These are phyloP conservation scores for Trichoderma afroharzianum DNA, from an alignment of 2,329 filamentous ascomycete species.

Conservation along the genomic window DNA sequence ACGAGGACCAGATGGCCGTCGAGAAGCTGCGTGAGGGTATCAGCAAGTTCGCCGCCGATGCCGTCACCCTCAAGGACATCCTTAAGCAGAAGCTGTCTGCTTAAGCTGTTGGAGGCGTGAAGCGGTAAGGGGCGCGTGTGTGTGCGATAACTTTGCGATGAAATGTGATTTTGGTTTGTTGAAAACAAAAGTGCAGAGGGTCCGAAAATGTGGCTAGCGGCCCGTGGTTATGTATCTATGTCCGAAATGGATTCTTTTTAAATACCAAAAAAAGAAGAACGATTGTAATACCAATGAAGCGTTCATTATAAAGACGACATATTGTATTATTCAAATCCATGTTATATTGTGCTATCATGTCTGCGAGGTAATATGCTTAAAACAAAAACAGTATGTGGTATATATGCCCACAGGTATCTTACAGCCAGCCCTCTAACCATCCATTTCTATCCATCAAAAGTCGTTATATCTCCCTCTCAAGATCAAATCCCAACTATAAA, in stretches of 20 bases:
- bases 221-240: conserved; percentile 11
- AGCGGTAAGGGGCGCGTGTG: not conserved
- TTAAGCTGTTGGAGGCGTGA: conserved; percentile 29
- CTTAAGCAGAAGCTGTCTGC: conserved; percentile 76
- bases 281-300: not conserved
- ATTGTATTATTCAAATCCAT: not conserved
- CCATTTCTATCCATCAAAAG: not conserved
- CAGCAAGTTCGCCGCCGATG: conserved; percentile 97
- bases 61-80: conserved; percentile 87
- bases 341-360: not conserved
- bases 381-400: not conserved
- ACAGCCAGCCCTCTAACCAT: not conserved
- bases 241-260: not conserved
- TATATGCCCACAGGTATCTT: not conserved
- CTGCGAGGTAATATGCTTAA: not conserved
- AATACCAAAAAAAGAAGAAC: not conserved
- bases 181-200: conserved; percentile 10
- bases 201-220: conserved; percentile 10
- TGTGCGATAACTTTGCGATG: not conserved
- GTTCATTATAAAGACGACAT: not conserved
- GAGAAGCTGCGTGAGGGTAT: conserved; percentile 99
- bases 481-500: not conserved
- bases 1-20: conserved; percentile 98
- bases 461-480: not conserved
- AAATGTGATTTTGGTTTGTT: not conserved